phyloP scores from a whole-genome alignment of 2,329 filamentous ascomycete genomes.

The Sporothrix curviconia region DNA sequence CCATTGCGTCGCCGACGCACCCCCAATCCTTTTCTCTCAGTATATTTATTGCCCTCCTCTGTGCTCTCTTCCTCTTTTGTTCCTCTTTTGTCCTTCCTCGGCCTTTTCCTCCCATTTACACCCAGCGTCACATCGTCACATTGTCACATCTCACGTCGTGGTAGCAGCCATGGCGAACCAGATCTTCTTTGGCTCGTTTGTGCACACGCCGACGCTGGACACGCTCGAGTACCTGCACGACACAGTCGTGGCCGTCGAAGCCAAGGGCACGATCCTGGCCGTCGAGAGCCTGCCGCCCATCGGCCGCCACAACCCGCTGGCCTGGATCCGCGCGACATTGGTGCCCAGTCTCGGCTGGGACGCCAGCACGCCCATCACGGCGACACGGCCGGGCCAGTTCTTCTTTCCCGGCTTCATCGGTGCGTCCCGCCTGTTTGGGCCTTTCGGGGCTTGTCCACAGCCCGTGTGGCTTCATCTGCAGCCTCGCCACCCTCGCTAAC shows the following conservation, averaged over 20 bases:
- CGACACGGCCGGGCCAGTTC: conserved; percentile 51
- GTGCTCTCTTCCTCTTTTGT: too few species aligned
- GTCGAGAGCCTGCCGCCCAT: conserved; percentile 29
- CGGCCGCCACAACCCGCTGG: conserved; percentile 12
- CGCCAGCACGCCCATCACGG: conserved; percentile 24
- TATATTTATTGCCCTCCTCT: too few species aligned
- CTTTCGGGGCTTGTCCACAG: too few species aligned
- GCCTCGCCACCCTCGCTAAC: too few species aligned
- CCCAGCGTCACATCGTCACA: background rate
- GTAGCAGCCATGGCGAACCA: conserved; percentile 28
- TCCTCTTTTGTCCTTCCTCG: background rate
- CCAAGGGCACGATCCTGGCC: conserved; percentile 43
- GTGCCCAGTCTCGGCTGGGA: conserved; percentile 41
- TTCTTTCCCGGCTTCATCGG: conserved; percentile 81
- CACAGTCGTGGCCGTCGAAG: conserved; percentile 45
- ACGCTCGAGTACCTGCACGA: conserved; percentile 47
- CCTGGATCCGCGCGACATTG: conserved; percentile 25
- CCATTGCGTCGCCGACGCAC: background rate
- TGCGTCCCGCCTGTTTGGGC: conserved; percentile 34
- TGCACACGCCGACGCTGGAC: conserved; percentile 44
- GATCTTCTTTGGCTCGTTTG: conserved; percentile 49
- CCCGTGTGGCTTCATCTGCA: too few species aligned
- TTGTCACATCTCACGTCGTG: background rate
- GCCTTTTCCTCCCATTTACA: background rate
- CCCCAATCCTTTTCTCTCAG: background rate